phyloP scores from a whole-genome alignment of 2,329 filamentous ascomycete species.

The Cladosporium oxysporum region DNA sequence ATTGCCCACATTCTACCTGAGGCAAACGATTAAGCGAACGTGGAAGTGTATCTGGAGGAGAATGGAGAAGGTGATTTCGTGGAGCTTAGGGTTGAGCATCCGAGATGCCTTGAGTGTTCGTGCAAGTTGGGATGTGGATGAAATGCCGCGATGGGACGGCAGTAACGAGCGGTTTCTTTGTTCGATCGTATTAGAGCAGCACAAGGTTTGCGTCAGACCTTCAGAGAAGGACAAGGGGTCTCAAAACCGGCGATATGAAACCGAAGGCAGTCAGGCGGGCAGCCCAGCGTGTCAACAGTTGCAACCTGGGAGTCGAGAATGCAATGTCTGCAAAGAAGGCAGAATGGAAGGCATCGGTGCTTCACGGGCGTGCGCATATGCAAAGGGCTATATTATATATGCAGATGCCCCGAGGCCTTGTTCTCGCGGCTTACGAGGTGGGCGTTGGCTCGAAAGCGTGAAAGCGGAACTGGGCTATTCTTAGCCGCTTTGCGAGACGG shows the following conservation, averaged over 20 bases:
- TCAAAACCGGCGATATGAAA: slow-evolving; percentile 9
- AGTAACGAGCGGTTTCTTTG: slow-evolving; percentile 1
- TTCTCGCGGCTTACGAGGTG: not conserved
- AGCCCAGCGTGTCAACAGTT: not conserved
- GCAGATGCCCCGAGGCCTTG: not conserved
- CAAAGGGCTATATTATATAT: not conserved
- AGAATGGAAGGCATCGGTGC: not conserved
- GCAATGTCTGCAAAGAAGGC: not conserved
- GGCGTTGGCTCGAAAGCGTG: not conserved
- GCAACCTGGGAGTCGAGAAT: not conserved
- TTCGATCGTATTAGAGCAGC: not conserved
- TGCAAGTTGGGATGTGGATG: not conserved
- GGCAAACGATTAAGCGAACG: slow-evolving; percentile 7
- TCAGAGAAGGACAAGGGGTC: slow-evolving; percentile 34
- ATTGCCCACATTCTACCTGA: slow-evolving; percentile 4
- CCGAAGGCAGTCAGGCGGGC: not conserved
- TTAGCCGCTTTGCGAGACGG: slow-evolving; percentile 10
- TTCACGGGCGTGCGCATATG: not conserved
- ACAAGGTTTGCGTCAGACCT: slow-evolving; percentile 44
- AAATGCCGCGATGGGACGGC: not conserved
- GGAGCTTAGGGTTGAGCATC: not conserved
- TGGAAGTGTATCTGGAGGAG: not conserved
- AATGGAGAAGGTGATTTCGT: not conserved
- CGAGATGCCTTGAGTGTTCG: not conserved
- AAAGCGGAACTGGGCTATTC: not conserved